Conservation (phyloP, 2,329 filamentous ascomycete genomes). For the Alternaria tenuissima region DNA sequence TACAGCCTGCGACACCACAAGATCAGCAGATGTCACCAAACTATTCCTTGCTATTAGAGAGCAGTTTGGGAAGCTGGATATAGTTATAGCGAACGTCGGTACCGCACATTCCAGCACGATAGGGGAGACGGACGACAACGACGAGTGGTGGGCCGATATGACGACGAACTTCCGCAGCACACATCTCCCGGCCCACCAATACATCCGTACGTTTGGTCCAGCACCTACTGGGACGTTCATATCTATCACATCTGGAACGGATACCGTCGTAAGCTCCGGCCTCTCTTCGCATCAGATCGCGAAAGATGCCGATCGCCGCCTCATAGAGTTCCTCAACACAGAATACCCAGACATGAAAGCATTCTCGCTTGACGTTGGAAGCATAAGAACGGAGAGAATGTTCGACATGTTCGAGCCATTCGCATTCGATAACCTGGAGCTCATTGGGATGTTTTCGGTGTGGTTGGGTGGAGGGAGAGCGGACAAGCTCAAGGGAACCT, state of each 20-base stretch:
- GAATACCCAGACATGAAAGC: too few species aligned
- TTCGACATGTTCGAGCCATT: not conserved
- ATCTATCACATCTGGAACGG: too few species aligned
- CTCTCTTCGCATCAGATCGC: too few species aligned
- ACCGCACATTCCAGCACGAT: not conserved
- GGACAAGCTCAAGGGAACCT: not conserved
- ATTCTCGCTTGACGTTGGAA: not conserved
- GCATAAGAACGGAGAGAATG: not conserved
- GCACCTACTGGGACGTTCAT: too few species aligned
- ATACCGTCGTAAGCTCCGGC: too few species aligned
- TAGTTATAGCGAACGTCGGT: constrained; percentile 5
- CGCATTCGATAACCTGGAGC: not conserved
- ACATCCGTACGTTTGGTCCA: too few species aligned
- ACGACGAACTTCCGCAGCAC: too few species aligned
- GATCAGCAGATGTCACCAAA: not conserved
- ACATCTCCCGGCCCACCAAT: too few species aligned
- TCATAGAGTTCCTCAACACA: too few species aligned
- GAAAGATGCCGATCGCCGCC: too few species aligned
- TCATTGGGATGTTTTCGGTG: constrained; percentile 1
- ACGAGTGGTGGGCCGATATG: too few species aligned
- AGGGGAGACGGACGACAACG: too few species aligned
- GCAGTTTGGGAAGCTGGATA: not conserved
- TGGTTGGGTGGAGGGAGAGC: constrained; percentile 2
- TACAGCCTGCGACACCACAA: constrained; percentile 5
- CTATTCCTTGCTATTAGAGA: not conserved